Percentiles rank a stretch among this genome's conserved stretches.
phyloP scores from a whole-genome alignment of 2,329 filamentous ascomycete genomes.

The Colletotrichum sp. region DNA sequence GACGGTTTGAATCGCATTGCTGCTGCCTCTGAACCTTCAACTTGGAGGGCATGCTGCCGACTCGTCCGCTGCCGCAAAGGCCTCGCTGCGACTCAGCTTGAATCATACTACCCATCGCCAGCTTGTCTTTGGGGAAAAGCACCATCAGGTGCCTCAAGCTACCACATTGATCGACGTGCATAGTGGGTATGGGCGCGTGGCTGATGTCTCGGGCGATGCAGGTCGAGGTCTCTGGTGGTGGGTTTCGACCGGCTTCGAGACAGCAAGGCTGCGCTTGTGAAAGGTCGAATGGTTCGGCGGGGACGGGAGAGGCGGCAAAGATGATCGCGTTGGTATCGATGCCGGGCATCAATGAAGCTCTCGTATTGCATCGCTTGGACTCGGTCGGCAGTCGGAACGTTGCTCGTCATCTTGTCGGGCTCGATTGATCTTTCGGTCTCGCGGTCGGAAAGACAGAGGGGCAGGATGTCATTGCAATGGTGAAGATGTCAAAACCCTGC shows the following conservation, averaged over 20 bases:
- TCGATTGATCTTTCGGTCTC: not conserved
- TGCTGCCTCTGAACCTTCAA: not conserved
- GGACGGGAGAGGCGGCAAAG: not conserved
- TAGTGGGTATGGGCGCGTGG: not conserved
- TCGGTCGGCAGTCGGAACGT: not conserved
- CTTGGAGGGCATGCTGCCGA: not conserved
- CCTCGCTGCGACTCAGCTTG: not conserved
- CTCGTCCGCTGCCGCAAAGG: not conserved
- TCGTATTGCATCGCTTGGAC: not conserved
- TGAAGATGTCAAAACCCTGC: not conserved
- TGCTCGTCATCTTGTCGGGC: not conserved
- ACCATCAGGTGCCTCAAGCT: not conserved
- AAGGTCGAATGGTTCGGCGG: not conserved
- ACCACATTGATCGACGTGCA: not conserved
- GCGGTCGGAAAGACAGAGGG: not conserved
- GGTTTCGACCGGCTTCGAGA: not conserved
- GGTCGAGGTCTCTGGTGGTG: not conserved
- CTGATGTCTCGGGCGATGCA: not conserved
- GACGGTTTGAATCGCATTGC: not conserved
- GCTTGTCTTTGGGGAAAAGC: not conserved
- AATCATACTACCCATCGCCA: not conserved
- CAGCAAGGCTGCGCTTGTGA: not conserved
- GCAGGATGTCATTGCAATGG: not conserved
- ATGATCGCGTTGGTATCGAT: not conserved
- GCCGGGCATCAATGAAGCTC: not conserved